These are phyloP conservation scores for Starmerella vitae DNA, from an alignment of 805 yeast species.

Conservation along the genomic window DNA sequence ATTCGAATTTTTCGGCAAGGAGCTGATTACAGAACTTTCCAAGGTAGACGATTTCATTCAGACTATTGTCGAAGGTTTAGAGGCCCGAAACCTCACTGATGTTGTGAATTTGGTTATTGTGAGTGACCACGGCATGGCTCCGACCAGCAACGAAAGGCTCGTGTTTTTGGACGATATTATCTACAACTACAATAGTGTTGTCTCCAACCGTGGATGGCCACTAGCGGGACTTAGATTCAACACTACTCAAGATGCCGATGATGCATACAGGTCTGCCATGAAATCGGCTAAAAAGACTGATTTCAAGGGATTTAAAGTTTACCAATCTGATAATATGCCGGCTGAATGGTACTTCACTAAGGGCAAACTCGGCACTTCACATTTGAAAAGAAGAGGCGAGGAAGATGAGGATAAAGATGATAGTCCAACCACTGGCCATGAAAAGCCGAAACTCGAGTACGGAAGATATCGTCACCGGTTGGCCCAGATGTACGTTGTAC, in stretches of 20 bases:
- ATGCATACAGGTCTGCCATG: constrained; percentile 4
- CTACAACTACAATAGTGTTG: constrained; percentile 36
- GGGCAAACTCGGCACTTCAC: constrained; percentile 1
- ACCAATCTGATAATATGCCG: constrained; percentile 41
- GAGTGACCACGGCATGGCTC: constrained; percentile 92
- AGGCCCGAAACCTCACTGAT: constrained; percentile 42
- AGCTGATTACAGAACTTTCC: constrained; percentile 39
- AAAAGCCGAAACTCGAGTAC: neutral
- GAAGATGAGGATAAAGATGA: neutral
- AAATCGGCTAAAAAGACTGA: neutral
- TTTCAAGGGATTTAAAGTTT: constrained; percentile 29
- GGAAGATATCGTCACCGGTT: constrained; percentile 43
- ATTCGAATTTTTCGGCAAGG: constrained; percentile 52
- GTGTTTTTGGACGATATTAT: constrained; percentile 62
- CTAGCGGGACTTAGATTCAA: constrained; percentile 59
- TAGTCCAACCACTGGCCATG: neutral
- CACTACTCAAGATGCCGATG: constrained; percentile 28
- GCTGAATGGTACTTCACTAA: constrained; percentile 36
- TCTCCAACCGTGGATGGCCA: constrained; percentile 76
- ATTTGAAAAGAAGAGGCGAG: neutral
- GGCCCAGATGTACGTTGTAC: constrained; percentile 79
- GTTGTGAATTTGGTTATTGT: constrained; percentile 64
- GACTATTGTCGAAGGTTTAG: constrained; percentile 36
- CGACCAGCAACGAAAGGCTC: constrained; percentile 57
- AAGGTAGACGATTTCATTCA: constrained; percentile 56